Conservation (phyloP, 2,329 filamentous ascomycete species). For the Ophiostoma fasciatum region DNA sequence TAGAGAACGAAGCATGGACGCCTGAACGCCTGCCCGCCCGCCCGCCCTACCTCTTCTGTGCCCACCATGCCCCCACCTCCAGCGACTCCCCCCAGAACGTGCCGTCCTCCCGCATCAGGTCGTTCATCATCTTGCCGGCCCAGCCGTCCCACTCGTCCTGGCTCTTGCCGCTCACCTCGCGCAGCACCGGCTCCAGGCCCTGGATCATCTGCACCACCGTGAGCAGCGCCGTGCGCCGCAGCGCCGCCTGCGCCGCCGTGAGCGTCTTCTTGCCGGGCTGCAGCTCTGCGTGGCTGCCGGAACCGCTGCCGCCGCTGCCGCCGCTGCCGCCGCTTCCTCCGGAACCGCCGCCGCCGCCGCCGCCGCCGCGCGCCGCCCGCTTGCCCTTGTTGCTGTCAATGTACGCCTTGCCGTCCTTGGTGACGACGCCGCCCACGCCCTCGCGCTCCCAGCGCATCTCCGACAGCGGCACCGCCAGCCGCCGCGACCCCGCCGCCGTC, state of each 20-base stretch:
- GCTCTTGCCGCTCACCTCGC: constrained; percentile 72
- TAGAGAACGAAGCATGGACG: constrained; percentile 10
- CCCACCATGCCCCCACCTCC: constrained; percentile 77
- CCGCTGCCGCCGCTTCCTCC: too few species aligned
- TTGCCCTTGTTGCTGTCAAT: constrained; percentile 29
- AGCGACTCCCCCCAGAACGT: constrained; percentile 76
- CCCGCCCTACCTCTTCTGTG: constrained; percentile 45
- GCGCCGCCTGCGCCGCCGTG: constrained; percentile 53
- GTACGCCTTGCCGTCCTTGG: constrained; percentile 45
- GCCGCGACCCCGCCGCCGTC: constrained; percentile 52
- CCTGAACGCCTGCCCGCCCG: too few species aligned
- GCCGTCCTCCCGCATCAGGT: constrained; percentile 65
- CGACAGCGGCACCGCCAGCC: constrained; percentile 74
- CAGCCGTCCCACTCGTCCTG: constrained; percentile 87
- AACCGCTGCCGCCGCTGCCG: too few species aligned
- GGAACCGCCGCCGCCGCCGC: too few species aligned
- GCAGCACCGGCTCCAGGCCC: constrained; percentile 66
- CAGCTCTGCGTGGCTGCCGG: too few species aligned
- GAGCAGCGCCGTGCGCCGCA: constrained; percentile 66
- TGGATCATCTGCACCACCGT: constrained; percentile 75
- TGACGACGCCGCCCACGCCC: constrained; percentile 47
- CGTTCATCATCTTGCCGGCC: constrained; percentile 75
- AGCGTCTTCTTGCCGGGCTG: constrained; percentile 39
- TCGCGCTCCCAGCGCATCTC: constrained; percentile 81
- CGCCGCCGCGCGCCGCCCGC: too few species aligned